Conservation (phyloP, 768 basidiomycete genomes). For the Russula abietina region DNA sequence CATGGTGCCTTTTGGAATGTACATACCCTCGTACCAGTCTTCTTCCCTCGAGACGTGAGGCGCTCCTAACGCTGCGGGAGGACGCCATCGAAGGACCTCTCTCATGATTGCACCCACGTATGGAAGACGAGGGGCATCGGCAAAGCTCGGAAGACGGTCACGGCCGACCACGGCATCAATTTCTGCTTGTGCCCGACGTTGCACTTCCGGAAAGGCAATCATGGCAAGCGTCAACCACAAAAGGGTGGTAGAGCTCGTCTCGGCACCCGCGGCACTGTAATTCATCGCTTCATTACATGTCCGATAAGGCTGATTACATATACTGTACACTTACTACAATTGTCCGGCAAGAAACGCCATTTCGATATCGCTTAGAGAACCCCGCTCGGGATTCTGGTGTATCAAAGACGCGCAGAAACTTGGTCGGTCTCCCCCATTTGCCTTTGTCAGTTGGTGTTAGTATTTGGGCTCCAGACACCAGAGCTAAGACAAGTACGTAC, state of each 20-base stretch:
- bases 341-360: conserved; percentile 15
- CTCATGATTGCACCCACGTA: conserved; percentile 23
- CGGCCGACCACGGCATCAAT: conserved; percentile 23
- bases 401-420: neutral
- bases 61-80: neutral
- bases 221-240: conserved; percentile 22
- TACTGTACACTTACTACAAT: conserved; percentile 18
- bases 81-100: conserved; percentile 17
- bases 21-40: conserved; percentile 29
- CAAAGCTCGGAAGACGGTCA: conserved; percentile 19
- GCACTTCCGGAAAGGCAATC: conserved; percentile 21
- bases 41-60: conserved; percentile 23
- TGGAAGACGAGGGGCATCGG: conserved; percentile 19
- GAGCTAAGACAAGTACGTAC: neutral
- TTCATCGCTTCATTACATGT: neutral
- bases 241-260: conserved; percentile 2
- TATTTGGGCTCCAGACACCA: too few species aligned
- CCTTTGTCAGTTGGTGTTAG: conserved; percentile 3
- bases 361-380: conserved; percentile 15
- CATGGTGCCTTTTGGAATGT: conserved; percentile 35
- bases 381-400: neutral
- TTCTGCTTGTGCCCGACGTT: conserved; percentile 23
- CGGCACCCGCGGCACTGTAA: conserved; percentile 9
- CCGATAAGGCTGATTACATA: neutral
- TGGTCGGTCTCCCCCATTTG: neutral